A percentile compares a stretch with the other conserved stretches of the same genome.
Conservation (phyloP, 2,329 filamentous ascomycete genomes). For the Alternaria gansuensis region DNA sequence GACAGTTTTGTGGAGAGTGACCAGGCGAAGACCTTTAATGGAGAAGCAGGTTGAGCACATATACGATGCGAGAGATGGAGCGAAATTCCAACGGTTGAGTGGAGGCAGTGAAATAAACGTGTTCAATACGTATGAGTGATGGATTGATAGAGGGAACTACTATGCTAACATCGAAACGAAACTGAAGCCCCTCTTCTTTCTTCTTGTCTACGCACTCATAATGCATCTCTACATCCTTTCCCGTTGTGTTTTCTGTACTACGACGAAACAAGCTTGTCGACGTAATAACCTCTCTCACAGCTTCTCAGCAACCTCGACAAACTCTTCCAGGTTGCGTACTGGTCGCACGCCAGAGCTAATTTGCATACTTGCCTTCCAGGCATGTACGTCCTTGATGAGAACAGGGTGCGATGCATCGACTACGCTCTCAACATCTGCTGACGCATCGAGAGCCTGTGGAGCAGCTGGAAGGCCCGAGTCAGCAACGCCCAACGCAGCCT, state of each 20-base stretch:
- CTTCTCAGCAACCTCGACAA: constrained; percentile 70
- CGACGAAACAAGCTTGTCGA: background rate
- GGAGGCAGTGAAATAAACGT: background rate
- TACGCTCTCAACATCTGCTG: constrained; percentile 35
- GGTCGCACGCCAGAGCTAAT: constrained; percentile 77
- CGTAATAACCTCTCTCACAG: constrained; percentile 14
- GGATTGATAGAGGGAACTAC: background rate
- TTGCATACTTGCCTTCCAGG: constrained; percentile 79
- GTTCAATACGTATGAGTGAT: background rate
- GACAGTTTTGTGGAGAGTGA: constrained; percentile 23
- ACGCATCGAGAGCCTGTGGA: constrained; percentile 50
- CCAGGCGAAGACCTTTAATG: constrained; percentile 3
- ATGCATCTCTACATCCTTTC: background rate
- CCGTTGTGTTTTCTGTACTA: background rate
- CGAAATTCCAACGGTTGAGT: background rate
- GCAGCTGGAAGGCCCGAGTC: constrained; percentile 51
- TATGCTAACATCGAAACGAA: background rate
- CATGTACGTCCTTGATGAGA: constrained; percentile 78
- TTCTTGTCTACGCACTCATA: constrained; percentile 4
- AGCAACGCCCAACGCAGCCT: constrained; percentile 57
- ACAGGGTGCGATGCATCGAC: constrained; percentile 54
- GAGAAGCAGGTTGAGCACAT: background rate
- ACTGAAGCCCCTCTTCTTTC: background rate
- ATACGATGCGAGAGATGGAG: background rate
- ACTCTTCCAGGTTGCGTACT: constrained; percentile 79